phyloP scores from a whole-genome alignment of 257 asterid species.

The Solanum corneliomulleri region DNA sequence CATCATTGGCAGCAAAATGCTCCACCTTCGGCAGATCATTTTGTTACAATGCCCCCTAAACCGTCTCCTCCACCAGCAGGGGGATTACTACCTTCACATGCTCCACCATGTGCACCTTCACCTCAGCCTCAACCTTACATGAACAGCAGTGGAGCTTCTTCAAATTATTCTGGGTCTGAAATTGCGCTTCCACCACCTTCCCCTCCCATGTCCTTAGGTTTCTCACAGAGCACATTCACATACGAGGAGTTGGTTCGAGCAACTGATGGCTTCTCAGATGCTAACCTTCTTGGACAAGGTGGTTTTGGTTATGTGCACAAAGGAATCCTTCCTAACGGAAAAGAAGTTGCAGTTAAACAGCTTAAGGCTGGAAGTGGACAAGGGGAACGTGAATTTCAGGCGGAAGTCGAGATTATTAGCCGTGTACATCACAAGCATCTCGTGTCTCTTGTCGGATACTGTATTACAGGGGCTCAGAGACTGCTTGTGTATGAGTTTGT shows the following conservation, averaged over 20 bases:
- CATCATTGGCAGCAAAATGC: slow-evolving; percentile 22
- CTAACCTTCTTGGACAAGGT: slow-evolving; percentile 94
- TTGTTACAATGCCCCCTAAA: slow-evolving; percentile 10
- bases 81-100: slow-evolving; percentile 2
- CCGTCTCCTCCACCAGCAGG: slow-evolving; percentile 13
- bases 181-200: slow-evolving; percentile 52
- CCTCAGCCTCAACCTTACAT: slow-evolving; percentile 29
- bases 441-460: slow-evolving; percentile 91
- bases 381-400: slow-evolving; percentile 89
- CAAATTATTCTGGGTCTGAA: slow-evolving; percentile 54
- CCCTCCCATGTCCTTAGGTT: slow-evolving; percentile 50
- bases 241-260: slow-evolving; percentile 81
- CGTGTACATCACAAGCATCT: slow-evolving; percentile 95
- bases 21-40: slow-evolving; percentile 12
- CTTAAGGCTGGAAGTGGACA: slow-evolving; percentile 93
- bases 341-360: slow-evolving; percentile 81
- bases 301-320: slow-evolving; percentile 91
- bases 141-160: slow-evolving; percentile 70
- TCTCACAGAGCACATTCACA: slow-evolving; percentile 60
- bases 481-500: slow-evolving; percentile 91
- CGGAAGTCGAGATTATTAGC: slow-evolving; percentile 94
- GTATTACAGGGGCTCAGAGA: slow-evolving; percentile 56
- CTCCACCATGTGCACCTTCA: slow-evolving; percentile 35
- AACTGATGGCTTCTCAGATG: slow-evolving; percentile 82
- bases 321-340: slow-evolving; percentile 80